These are phyloP conservation scores for Akanthomyces lecanii DNA, from an alignment of 2,329 filamentous ascomycete species.

Conservation along the genomic window DNA sequence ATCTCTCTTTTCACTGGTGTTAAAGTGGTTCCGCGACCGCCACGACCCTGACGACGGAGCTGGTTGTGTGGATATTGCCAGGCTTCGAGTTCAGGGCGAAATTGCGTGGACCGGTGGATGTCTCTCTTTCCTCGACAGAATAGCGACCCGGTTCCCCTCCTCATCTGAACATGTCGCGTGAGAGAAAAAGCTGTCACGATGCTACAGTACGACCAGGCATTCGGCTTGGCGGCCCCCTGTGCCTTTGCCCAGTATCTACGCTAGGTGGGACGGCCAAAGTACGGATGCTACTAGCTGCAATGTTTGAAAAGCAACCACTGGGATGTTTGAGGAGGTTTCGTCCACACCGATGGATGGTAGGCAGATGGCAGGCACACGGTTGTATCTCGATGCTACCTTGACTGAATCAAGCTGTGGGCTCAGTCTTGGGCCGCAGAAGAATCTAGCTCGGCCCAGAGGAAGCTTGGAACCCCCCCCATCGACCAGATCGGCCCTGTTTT, in stretches of 20 bases:
- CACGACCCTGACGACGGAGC: not conserved
- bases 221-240: not conserved
- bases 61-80: not conserved
- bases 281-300: not conserved
- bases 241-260: not conserved
- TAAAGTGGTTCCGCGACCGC: slow-evolving; percentile 1
- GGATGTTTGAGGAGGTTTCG: too few relatives aligned
- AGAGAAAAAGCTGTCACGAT: not conserved
- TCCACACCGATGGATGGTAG: too few relatives aligned
- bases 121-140: not conserved
- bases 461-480: not conserved
- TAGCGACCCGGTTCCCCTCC: not conserved
- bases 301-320: not conserved
- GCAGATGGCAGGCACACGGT: not conserved
- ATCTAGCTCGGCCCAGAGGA: not conserved
- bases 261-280: not conserved
- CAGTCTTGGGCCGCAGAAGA: not conserved
- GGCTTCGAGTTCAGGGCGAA: not conserved
- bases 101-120: not conserved
- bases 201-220: not conserved
- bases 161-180: not conserved
- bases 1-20: not conserved
- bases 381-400: not conserved
- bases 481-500: not conserved
- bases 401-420: not conserved